Evolutionary conservation across 2,329 filamentous ascomycete species (phyloP).

Genomic region (Fusarium transvaalense): DNA sequence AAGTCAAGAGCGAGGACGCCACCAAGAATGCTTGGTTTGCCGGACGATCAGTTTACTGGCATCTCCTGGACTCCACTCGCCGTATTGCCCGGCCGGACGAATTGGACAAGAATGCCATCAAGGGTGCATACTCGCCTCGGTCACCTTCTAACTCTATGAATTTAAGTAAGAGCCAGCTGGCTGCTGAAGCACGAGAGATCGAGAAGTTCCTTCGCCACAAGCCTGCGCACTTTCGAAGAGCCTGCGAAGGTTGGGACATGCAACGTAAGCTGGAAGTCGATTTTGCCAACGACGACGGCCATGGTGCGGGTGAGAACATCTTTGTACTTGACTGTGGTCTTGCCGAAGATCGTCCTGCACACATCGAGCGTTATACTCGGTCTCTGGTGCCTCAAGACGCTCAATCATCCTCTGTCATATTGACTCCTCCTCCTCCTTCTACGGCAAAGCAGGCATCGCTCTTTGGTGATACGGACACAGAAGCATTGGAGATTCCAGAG

Average conservation of each 20-base stretch:
- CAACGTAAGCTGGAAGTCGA: conserved; percentile 86
- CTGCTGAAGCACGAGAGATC: conserved; percentile 84
- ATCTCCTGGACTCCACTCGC: conserved; percentile 81
- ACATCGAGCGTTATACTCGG: conserved; percentile 61
- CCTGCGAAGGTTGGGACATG: conserved; percentile 94
- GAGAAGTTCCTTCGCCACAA: conserved; percentile 79
- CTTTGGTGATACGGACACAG: conserved; percentile 46
- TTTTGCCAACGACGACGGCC: conserved; percentile 84
- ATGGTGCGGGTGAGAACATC: conserved; percentile 80
- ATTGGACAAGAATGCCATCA: conserved; percentile 73
- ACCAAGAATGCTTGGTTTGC: conserved; percentile 82
- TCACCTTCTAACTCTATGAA: conserved; percentile 81
- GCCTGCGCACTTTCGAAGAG: conserved; percentile 81
- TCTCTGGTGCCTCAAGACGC: conserved; percentile 41
- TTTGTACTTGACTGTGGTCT: conserved; percentile 80
- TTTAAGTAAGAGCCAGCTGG: conserved; percentile 76
- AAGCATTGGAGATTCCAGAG: conserved; percentile 27
- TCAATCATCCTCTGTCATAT: conserved; percentile 19
- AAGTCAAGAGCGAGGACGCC: conserved; percentile 64
- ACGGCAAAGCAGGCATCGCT: conserved; percentile 43
- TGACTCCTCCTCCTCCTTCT: conserved; percentile 14
- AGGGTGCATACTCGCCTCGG: conserved; percentile 83
- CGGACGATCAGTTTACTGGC: conserved; percentile 84
- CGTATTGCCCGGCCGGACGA: conserved; percentile 79
- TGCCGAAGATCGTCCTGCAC: conserved; percentile 65